Evolutionary conservation across 2,329 filamentous ascomycete species (phyloP).

Genomic region (Amauroascus verrucosus): DNA sequence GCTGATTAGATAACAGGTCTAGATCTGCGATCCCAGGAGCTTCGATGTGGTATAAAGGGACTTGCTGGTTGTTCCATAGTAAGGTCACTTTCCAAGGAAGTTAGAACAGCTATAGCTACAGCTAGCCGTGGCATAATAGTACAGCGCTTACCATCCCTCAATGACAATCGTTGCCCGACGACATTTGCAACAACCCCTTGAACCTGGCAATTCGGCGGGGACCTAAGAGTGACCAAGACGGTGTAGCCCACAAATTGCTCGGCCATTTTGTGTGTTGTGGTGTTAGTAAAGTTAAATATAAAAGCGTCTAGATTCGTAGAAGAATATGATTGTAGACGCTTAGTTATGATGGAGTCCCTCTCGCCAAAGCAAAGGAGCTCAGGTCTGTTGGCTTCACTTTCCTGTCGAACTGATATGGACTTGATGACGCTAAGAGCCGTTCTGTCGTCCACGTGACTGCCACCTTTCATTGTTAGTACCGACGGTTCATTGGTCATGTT

Average conservation of each 20-base stretch:
- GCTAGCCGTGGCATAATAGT: not conserved
- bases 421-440: not conserved
- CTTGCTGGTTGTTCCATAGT: slow-evolving; percentile 43
- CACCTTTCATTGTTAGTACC: too few relatives aligned
- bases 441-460: not conserved
- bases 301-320: not conserved
- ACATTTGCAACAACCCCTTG: slow-evolving; percentile 63
- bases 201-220: slow-evolving; percentile 54
- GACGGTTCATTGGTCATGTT: too few relatives aligned
- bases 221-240: slow-evolving; percentile 61
- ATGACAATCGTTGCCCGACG: slow-evolving; percentile 56
- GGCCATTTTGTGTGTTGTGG: slow-evolving; percentile 44
- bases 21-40: slow-evolving; percentile 51
- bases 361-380: too few relatives aligned
- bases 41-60: slow-evolving; percentile 47
- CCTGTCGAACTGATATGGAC: not conserved
- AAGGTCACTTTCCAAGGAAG: slow-evolving; percentile 32
- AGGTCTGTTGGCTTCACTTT: not conserved
- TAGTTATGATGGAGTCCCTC: too few relatives aligned
- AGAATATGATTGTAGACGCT: not conserved
- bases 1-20: slow-evolving; percentile 37
- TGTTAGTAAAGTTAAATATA: not conserved
- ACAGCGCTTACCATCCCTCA: slow-evolving; percentile 56
- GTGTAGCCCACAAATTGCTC: slow-evolving; percentile 64
- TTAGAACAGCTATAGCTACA: slow-evolving; percentile 30